A percentile compares a stretch with the other conserved stretches of the same genome.
Conservation (phyloP, 2,329 filamentous ascomycete genomes). For the Moelleriella libera region DNA sequence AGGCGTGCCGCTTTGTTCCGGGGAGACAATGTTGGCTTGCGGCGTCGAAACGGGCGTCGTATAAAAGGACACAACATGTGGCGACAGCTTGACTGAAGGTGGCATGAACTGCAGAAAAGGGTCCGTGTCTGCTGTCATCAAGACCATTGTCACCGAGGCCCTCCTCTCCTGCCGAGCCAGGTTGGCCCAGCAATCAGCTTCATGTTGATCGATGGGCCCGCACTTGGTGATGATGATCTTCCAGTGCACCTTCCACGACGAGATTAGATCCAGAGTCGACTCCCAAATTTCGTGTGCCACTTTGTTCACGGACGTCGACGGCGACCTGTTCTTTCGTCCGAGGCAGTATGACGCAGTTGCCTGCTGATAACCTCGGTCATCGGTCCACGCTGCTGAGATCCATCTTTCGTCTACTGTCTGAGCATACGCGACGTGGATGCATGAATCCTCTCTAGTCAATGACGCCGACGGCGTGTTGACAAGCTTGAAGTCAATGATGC, state of each 20-base stretch:
- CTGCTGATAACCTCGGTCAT: conserved; percentile 61
- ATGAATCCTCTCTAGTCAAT: conserved; percentile 63
- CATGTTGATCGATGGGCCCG: conserved; percentile 51
- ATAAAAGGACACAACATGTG: conserved; percentile 30
- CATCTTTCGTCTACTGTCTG: conserved; percentile 63
- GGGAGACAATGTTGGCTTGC: conserved; percentile 42
- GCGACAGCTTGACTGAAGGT: conserved; percentile 33
- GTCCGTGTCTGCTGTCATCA: conserved; percentile 51
- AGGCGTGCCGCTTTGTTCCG: conserved; percentile 41
- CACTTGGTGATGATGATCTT: conserved; percentile 62
- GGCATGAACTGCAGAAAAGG: conserved; percentile 51
- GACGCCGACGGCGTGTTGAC: conserved; percentile 54
- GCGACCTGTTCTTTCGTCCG: conserved; percentile 37
- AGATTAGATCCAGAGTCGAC: conserved; percentile 60
- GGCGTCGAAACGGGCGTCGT: conserved; percentile 57
- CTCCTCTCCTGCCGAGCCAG: conserved; percentile 37
- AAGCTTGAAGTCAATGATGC: conserved; percentile 63
- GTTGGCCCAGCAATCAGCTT: conserved; percentile 45
- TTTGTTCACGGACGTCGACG: conserved; percentile 41
- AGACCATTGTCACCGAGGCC: conserved; percentile 37
- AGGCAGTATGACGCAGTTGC: conserved; percentile 62
- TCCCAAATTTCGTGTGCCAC: conserved; percentile 67
- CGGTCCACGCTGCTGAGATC: conserved; percentile 70
- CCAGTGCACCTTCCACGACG: conserved; percentile 59
- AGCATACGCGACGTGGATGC: conserved; percentile 69